phyloP scores from a whole-genome alignment of 805 yeast species.

The Yarrowia sp. region DNA sequence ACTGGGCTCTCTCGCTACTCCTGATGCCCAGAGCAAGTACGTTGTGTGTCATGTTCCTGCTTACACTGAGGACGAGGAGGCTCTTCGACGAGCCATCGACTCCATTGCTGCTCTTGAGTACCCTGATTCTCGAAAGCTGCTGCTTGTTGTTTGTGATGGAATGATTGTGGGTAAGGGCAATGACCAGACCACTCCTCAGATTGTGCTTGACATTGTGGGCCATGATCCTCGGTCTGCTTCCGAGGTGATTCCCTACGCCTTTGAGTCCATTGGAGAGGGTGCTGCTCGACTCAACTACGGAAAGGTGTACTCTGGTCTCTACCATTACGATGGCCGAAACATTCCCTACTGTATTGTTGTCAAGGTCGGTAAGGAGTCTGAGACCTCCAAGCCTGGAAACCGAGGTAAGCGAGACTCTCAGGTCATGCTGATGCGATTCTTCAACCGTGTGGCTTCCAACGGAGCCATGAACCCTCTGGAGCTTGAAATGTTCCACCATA shows the following conservation, averaged over 20 bases:
- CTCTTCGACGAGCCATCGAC: conserved; percentile 55
- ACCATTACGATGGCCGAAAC: conserved; percentile 53
- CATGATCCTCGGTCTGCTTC: conserved; percentile 51
- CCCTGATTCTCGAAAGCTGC: conserved; percentile 56
- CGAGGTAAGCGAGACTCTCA: conserved; percentile 67
- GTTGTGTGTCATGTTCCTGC: conserved; percentile 51
- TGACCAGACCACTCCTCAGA: conserved; percentile 55
- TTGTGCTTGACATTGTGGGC: conserved; percentile 54
- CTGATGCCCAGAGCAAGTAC: conserved; percentile 42
- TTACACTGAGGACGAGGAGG: conserved; percentile 57
- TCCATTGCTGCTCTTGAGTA: conserved; percentile 57
- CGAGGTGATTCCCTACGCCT: conserved; percentile 48
- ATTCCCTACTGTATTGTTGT: conserved; percentile 56
- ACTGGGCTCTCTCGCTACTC: conserved; percentile 37
- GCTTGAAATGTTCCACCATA: conserved; percentile 50
- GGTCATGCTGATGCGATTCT: conserved; percentile 53
- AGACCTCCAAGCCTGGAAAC: conserved; percentile 55
- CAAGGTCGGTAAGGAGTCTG: conserved; percentile 60
- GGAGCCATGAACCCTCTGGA: conserved; percentile 59
- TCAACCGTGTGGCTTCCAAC: conserved; percentile 58
- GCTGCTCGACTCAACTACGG: conserved; percentile 61
- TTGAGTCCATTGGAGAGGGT: conserved; percentile 62
- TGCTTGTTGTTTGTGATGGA: conserved; percentile 58
- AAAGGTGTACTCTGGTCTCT: conserved; percentile 57
- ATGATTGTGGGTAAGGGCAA: conserved; percentile 62